Base-by-base conservation (phyloP, 306 rosid genomes). In the Mimosa pudica region DNA sequence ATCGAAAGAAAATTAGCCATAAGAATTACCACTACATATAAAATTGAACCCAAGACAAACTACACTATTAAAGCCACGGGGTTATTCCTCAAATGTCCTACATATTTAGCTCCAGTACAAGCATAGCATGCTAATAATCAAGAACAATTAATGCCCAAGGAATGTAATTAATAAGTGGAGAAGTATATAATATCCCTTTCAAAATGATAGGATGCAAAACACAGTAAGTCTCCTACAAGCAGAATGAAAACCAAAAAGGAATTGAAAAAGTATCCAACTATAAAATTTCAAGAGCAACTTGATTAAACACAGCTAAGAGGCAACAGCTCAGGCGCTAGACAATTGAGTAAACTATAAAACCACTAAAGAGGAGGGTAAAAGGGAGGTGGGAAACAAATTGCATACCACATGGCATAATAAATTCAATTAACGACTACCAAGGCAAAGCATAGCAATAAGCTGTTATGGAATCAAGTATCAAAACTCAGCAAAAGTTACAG, bases 231-330 rank as follows among this genome's bases (percentile, higher is more conserved):
- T 61, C 35, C 44, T 14, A 68, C 46, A 63, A 62, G 38, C 24
- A 47, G n/a, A 60, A 41, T 30, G 73, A 17, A 51, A 75, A 78
- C 44, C 68, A 72, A 20, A 70, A 24, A 52, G 46, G 72, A 64
- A 71, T 61, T 12, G 60, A 24, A 78, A 16, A 75, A 81, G 65
- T 73, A 77, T 46, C 88, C 51, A 82, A 61, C 69, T 73, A 69
- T 24, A 24, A 89, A 84, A 78, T 87, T 84, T 76, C 76, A 82
- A 74, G 77, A 55, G 51, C 64, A 85, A 81, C 82, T 79, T 73
- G 77, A 81, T 49, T 69, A 45, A 74, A 79, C 69, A 81, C 69
- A 38, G 41, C 73, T 69, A 41, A 67, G 66, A 66, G 62, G 80
- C 72, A n/a, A 51, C 68, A 73, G 83, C 48, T 58, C 75, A 83